These are phyloP conservation scores for Macaranga tanarius DNA, from an alignment of 441 rosid species.

Conservation along the genomic window DNA sequence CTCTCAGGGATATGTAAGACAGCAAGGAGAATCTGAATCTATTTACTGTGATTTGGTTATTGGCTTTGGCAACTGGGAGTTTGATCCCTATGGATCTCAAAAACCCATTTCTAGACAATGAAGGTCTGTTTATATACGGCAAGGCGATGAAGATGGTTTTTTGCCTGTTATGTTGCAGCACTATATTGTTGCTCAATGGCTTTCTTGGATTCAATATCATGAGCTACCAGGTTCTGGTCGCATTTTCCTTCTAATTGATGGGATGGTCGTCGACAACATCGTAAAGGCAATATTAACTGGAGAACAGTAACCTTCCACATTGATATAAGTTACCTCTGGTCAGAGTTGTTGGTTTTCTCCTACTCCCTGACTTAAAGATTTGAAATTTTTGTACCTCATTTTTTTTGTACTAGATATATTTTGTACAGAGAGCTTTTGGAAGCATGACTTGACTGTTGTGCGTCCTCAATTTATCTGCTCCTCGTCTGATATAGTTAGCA, in stretches of 20 bases:
- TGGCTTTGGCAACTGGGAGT: conserved; percentile 75
- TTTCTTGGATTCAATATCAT: conserved; percentile 75
- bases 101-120: conserved; percentile 55
- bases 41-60: conserved; percentile 53
- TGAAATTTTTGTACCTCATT: not conserved
- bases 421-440: too few species aligned
- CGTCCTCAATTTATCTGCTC: too few species aligned
- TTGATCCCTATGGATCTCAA: conserved; percentile 68
- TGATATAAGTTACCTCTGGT: not conserved
- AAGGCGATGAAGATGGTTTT: conserved; percentile 61
- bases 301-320: conserved; percentile 21
- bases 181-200: conserved; percentile 51
- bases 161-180: conserved; percentile 69
- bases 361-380: not conserved
- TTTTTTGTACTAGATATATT: not conserved
- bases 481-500: too few species aligned
- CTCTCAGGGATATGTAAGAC: conserved; percentile 40
- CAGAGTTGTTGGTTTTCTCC: not conserved
- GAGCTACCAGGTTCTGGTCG: conserved; percentile 73
- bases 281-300: conserved; percentile 40
- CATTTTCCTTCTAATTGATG: conserved; percentile 38
- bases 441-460: too few species aligned
- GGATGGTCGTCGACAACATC: conserved; percentile 43
- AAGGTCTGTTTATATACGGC: conserved; percentile 75
- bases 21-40: conserved; percentile 73